Conservation (phyloP, 2,329 filamentous ascomycete species). For the Cytospora chrysosperma region DNA sequence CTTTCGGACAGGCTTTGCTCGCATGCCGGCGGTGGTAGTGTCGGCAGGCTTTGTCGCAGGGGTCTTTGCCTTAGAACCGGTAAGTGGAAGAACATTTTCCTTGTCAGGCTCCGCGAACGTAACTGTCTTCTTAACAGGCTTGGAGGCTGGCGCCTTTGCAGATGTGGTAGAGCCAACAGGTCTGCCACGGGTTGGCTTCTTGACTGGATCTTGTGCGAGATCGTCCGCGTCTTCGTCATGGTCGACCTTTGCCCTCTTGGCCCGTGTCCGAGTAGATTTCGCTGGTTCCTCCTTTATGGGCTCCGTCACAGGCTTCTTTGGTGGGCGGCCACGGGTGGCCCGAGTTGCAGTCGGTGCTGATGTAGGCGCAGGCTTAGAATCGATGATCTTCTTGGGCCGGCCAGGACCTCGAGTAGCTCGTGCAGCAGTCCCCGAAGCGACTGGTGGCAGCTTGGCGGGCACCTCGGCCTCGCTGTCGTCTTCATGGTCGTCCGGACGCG, state of each 20-base stretch:
- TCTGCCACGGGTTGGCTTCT: slow-evolving; percentile 39
- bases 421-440: slow-evolving; percentile 31
- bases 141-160: slow-evolving; percentile 38
- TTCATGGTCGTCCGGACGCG: slow-evolving; percentile 51
- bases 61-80: slow-evolving; percentile 36
- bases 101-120: slow-evolving; percentile 65
- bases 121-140: slow-evolving; percentile 56
- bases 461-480: slow-evolving; percentile 45
- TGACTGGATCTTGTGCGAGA: slow-evolving; percentile 30
- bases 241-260: slow-evolving; percentile 31
- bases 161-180: slow-evolving; percentile 35
- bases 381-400: slow-evolving; percentile 42
- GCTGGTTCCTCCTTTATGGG: slow-evolving; percentile 30
- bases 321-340: slow-evolving; percentile 32
- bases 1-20: slow-evolving; percentile 50
- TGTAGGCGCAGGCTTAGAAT: slow-evolving; percentile 27
- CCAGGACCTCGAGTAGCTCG: slow-evolving; percentile 47
- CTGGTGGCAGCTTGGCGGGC: slow-evolving; percentile 31
- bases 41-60: slow-evolving; percentile 36
- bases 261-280: slow-evolving; percentile 29
- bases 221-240: slow-evolving; percentile 31
- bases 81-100: slow-evolving; percentile 54
- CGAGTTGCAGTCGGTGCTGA: slow-evolving; percentile 26
- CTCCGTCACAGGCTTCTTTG: slow-evolving; percentile 33
- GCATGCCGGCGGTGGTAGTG: slow-evolving; percentile 37